Evolutionary conservation across 768 basidiomycete genomes (phyloP).

Genomic region (Boletus pseudopeckii): DNA sequence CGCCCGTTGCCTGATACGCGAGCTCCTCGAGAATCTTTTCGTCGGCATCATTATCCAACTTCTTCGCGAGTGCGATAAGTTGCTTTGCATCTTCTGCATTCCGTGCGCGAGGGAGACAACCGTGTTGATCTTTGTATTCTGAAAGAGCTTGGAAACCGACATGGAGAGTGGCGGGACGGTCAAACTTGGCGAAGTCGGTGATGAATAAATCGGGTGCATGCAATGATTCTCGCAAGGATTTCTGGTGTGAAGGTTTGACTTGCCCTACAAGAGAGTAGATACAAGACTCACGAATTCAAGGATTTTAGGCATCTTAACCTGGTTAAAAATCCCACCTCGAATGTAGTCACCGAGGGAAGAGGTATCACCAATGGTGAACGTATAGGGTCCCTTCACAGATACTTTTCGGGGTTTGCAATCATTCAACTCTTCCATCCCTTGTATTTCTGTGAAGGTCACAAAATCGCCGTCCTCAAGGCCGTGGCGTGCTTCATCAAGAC

Average conservation of each 20-base stretch:
- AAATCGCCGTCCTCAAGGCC: slow-evolving; percentile 99
- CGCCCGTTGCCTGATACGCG: slow-evolving; percentile 87
- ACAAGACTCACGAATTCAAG: slow-evolving; percentile 77
- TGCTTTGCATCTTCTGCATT: slow-evolving; percentile 74
- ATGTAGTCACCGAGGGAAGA: slow-evolving; percentile 72
- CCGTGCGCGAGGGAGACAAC: slow-evolving; percentile 76
- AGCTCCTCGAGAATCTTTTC: slow-evolving; percentile 83
- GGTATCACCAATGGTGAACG: slow-evolving; percentile 94
- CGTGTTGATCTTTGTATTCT: slow-evolving; percentile 60
- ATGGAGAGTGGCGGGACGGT: slow-evolving; percentile 86
- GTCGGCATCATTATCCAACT: slow-evolving; percentile 68
- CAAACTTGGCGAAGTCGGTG: slow-evolving; percentile 97
- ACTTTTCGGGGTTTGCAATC: slow-evolving; percentile 89
- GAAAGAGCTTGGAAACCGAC: slow-evolving; percentile 93
- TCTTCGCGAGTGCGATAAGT: slow-evolving; percentile 76
- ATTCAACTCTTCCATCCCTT: slow-evolving; percentile 92
- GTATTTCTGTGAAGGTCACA: slow-evolving; percentile 93
- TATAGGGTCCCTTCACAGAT: slow-evolving; percentile 94
- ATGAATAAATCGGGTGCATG: slow-evolving; percentile 83
- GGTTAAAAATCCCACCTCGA: slow-evolving; percentile 90
- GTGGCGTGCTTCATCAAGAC: slow-evolving; percentile 94
- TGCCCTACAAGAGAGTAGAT: not conserved
- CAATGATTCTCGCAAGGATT: slow-evolving; percentile 87
- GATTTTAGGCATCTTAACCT: slow-evolving; percentile 98
- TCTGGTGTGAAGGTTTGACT: slow-evolving; percentile 46